Base-by-base conservation (phyloP, 1,139 yeast species). In the Hansenula lynferdii region DNA sequence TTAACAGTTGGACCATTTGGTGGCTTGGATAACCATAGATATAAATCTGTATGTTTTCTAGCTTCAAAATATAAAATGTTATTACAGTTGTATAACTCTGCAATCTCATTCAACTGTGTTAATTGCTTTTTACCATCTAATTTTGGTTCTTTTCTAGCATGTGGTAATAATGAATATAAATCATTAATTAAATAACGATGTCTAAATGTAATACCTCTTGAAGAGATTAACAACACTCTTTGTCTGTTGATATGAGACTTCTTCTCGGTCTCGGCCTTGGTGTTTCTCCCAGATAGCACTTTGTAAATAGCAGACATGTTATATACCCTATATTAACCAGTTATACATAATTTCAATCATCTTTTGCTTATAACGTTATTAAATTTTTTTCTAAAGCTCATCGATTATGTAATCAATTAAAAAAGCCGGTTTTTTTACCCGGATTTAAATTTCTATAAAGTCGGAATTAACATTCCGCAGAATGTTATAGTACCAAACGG, bases 1-100 rank as follows among this genome's bases (percentile, higher is more conserved):
- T 94, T 92, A 57, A 85, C 70, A 20, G 97, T 90, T 42, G 99
- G 99, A 1, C 99, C 99, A 61, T 92, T 92, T 35, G 98, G 98
- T 21, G 97, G 95, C 65, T 92, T 90, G 30, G 96, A 76, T 50
- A 92, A 64, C 97, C 97, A 92, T 61, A 92, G 65, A 62, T 94
- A 92, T 58, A 92, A 77, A 67, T 92, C 99, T 64, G 82, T 86
- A 64, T 92, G 97, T 67, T 94, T 92, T 69, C 97, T 81, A 42
- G 96, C 90, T 65, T 92, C 99, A 58, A 94, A 94, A 62, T 85
- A 92, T 63, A 89, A 70, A 51, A 94, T 78, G 60, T 92, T 92
- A 68, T 92, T 94, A 74, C 99, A 94, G 72, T 92, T 92, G 75
- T 92, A 89, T 48, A 94, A 72, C 59, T 94, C 98, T 4, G 98